These are phyloP conservation scores for Neurospora africana DNA, from an alignment of 495 filamentous ascomycete species.

Conservation along the genomic window DNA sequence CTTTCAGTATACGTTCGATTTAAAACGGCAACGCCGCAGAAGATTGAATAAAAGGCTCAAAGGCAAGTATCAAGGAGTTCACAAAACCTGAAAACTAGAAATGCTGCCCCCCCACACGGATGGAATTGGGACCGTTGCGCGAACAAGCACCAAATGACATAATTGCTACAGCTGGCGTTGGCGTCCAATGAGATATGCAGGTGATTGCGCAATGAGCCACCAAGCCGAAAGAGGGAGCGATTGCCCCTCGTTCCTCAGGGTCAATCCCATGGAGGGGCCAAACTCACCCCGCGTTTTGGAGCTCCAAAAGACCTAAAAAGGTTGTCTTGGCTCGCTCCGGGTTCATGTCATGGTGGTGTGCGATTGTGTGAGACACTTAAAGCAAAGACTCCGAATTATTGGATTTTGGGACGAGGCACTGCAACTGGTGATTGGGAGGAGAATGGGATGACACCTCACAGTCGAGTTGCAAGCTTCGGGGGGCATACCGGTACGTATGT, in stretches of 20 bases:
- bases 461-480: background rate
- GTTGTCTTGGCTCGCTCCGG: background rate
- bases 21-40: background rate
- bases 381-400: background rate
- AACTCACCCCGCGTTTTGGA: constrained; percentile 14
- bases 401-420: background rate
- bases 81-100: background rate
- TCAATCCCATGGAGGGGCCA: constrained; percentile 18
- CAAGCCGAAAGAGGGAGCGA: constrained; percentile 20
- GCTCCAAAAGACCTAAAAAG: background rate
- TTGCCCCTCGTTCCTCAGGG: constrained; percentile 21
- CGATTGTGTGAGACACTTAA: background rate
- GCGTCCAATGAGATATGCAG: constrained; percentile 16
- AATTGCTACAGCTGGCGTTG: constrained; percentile 8
- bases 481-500: background rate
- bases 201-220: constrained; percentile 27
- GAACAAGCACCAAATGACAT: constrained; percentile 22
- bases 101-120: background rate
- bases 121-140: constrained; percentile 13
- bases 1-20: background rate
- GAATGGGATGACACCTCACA: background rate
- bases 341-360: background rate
- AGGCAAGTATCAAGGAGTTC: background rate
- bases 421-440: background rate
- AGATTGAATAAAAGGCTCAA: background rate